Evolutionary conservation across 768 basidiomycete species (phyloP).

Genomic region (Phanerodontia chrysosporium): DNA sequence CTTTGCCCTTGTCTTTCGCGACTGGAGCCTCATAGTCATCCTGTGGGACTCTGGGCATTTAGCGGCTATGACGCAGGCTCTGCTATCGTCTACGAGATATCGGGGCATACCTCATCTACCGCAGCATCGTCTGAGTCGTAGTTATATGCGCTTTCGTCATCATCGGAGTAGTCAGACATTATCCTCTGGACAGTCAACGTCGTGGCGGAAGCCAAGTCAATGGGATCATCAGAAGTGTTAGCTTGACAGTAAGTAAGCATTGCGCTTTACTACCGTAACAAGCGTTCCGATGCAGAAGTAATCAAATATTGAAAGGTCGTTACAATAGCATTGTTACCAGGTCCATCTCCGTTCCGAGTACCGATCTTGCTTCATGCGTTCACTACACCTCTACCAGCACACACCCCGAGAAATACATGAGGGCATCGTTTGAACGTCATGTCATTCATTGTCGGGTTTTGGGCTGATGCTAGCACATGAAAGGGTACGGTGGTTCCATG

Average conservation of each 20-base stretch:
- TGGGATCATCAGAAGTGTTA: neutral
- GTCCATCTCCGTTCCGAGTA: neutral
- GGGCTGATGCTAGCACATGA: no score
- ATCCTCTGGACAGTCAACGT: neutral
- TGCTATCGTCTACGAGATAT: neutral
- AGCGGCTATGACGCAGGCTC: neutral
- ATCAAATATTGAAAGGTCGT: no score
- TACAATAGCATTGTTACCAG: no score
- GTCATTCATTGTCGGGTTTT: no score
- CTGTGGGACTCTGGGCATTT: conserved; percentile 13
- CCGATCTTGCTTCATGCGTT: neutral
- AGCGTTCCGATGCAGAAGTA: no score
- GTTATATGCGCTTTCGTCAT: conserved; percentile 16
- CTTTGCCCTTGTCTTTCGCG: conserved; percentile 21
- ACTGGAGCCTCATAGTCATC: conserved; percentile 21
- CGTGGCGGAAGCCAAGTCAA: neutral
- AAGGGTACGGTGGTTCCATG: no score
- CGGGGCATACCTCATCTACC: conserved; percentile 17
- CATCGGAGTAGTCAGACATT: conserved; percentile 28
- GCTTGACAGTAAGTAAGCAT: neutral
- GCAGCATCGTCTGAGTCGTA: conserved; percentile 22
- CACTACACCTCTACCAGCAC: no score
- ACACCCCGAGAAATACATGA: neutral
- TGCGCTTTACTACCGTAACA: neutral
- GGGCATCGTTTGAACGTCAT: no score